Evolutionary conservation across 169 alveolate genomes (phyloP).

Genomic region (Besnoitia besnoiti): DNA sequence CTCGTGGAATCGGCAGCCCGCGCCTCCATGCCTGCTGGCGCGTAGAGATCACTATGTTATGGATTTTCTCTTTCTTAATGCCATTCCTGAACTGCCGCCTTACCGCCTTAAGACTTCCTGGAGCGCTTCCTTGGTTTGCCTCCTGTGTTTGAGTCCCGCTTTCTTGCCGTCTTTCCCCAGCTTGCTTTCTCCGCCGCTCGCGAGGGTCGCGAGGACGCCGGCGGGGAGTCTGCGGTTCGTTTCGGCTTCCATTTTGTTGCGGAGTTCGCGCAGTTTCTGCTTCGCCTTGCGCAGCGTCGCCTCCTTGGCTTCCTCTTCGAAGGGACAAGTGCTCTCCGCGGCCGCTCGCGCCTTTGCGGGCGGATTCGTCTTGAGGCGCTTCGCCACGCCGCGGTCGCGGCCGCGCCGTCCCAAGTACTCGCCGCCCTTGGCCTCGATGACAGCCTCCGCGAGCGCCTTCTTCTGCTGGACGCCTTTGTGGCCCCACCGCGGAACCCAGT

Average conservation of each 20-base stretch:
- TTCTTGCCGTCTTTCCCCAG: neutral
- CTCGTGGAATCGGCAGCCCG: too few species aligned
- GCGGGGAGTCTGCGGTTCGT: neutral
- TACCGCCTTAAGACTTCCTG: conserved; percentile 44
- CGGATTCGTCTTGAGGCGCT: neutral
- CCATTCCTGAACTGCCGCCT: too few species aligned
- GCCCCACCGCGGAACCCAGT: conserved; percentile 87
- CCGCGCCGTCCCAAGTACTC: conserved; percentile 28
- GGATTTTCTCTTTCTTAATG: too few species aligned
- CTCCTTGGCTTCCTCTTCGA: neutral
- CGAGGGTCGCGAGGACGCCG: conserved; percentile 32
- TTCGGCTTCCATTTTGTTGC: conserved; percentile 40
- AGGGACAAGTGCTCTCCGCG: neutral
- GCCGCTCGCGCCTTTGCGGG: neutral
- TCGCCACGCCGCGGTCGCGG: neutral
- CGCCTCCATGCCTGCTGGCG: too few species aligned
- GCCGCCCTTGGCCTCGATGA: conserved; percentile 41
- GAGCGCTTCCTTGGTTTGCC: conserved; percentile 29
- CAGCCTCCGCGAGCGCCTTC: neutral
- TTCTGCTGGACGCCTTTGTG: conserved; percentile 67
- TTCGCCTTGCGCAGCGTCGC: conserved; percentile 30
- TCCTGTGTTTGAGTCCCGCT: conserved; percentile 1
- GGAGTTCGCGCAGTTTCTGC: conserved; percentile 58
- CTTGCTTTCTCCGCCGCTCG: neutral
- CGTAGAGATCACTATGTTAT: too few species aligned